Percentiles rank a stretch among this genome's conserved stretches.
phyloP scores from a whole-genome alignment of 208 protist species.

The Leishmania guyanensis region DNA sequence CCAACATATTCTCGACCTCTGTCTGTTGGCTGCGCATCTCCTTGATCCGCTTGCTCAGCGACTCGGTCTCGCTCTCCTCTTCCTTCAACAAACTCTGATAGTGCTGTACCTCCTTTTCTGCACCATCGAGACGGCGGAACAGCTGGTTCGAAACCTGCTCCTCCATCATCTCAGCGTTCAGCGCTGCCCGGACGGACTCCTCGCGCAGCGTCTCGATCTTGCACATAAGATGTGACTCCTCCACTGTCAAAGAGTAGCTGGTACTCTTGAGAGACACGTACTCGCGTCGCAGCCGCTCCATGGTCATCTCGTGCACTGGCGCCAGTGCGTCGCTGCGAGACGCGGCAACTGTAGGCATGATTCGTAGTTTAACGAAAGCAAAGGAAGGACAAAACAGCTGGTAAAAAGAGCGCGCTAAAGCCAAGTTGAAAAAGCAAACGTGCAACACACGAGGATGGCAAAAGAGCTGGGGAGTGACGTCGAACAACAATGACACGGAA shows the following conservation, averaged over 20 bases:
- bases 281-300: constrained; percentile 59
- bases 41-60: constrained; percentile 50
- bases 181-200: constrained; percentile 71
- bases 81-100: constrained; percentile 55
- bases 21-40: constrained; percentile 54
- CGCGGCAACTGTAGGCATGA: constrained; percentile 10
- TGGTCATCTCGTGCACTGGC: constrained; percentile 53
- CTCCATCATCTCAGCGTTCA: constrained; percentile 78
- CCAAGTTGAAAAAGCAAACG: neutral
- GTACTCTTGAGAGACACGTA: constrained; percentile 52
- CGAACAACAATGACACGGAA: neutral
- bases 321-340: constrained; percentile 20
- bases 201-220: constrained; percentile 66
- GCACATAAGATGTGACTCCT: constrained; percentile 41
- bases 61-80: constrained; percentile 46
- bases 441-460: neutral
- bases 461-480: neutral
- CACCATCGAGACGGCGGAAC: constrained; percentile 69
- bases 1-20: constrained; percentile 67
- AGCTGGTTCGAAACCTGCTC: constrained; percentile 78
- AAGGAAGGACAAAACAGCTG: neutral
- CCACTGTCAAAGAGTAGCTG: constrained; percentile 39
- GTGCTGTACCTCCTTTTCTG: constrained; percentile 53
- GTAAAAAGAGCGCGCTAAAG: neutral
- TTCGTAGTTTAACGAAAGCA: neutral